Percentiles rank a stretch among this genome's conserved stretches.
Evolutionary conservation across 495 filamentous ascomycete genomes (phyloP).

Genomic region (Pseudoneurospora amorphoporcata): DNA sequence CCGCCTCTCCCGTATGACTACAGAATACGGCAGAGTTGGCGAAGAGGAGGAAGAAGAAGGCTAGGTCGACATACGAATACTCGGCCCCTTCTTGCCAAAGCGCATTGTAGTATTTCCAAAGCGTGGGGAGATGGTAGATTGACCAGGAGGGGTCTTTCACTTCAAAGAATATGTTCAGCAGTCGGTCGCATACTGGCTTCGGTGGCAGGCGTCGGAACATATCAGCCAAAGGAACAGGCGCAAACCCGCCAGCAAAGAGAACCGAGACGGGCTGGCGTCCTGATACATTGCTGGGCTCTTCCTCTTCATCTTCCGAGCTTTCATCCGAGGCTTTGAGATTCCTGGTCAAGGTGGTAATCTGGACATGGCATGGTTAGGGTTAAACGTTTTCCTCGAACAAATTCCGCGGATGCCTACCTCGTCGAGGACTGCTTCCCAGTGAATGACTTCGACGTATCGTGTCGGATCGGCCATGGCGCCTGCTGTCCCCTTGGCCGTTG

Average conservation of each 20-base stretch:
- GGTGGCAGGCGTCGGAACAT: constrained; percentile 32
- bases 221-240: constrained; percentile 25
- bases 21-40: constrained; percentile 15
- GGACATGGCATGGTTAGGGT: constrained; percentile 10
- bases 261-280: constrained; percentile 19
- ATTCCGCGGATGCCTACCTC: constrained; percentile 28
- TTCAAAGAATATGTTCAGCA: constrained; percentile 38
- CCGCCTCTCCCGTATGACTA: constrained; percentile 12
- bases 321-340: constrained; percentile 12
- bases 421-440: constrained; percentile 43
- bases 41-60: constrained; percentile 22
- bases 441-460: constrained; percentile 38
- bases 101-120: constrained; percentile 25
- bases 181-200: constrained; percentile 30
- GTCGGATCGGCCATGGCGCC: constrained; percentile 28
- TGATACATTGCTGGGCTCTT: constrained; percentile 8
- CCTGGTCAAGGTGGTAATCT: constrained; percentile 17
- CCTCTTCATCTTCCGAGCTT: constrained; percentile 14
- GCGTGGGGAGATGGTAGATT: constrained; percentile 35
- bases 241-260: constrained; percentile 32
- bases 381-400: neutral
- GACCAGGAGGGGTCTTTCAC: constrained; percentile 32
- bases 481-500: constrained; percentile 5
- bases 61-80: constrained; percentile 17
- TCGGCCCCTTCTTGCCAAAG: constrained; percentile 20